Evolutionary conservation across 1,139 yeast species (phyloP), one percentile per base, ranked within the genome.

Genomic region (Magnusiomyces fungicola): DNA sequence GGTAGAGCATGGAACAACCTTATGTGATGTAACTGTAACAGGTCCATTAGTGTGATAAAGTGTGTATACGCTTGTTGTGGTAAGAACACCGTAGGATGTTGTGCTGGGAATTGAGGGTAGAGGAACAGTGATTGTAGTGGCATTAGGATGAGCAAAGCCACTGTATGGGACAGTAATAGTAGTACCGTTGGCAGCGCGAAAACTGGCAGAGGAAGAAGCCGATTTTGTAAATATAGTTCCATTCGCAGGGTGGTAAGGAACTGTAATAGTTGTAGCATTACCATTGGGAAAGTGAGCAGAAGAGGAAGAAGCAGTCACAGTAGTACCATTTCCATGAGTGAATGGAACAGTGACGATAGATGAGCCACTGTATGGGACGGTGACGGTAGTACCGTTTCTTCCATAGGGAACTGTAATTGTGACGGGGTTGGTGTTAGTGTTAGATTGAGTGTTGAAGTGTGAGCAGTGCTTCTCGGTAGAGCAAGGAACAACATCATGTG

Each of bases 1-100:
- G 29, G 24, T 38, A 14, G 41, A 38, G 41, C 41, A 38, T 12
- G 41, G 41, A 38, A 38, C 14, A 38, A 23, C 25, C 12, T 21
- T 23, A 21, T 38, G 41, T 9, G 29, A 22, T 12, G 41, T 38
- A 4, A 38, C 41, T 3, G 16, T 18, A 12, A 38, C 29, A 19
- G 41, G 41, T 14, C 24, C 25, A 38, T 12, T 19, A 12, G 12
- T 23, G 12, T 22, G 41, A 9, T 14, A 21, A 22, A 38, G 27
- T 12, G 41, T 38, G 27, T 38, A 38, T 14, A 21, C 29, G 16
- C 24, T 38, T n/a, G 27, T 23, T 7, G 41, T 38, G 24, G 41
- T 38, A n/a, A 38, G 29, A 38, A 38, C 23, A 12, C 41, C 41
- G n/a, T 27, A 19, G 19, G 19, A 23, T 19, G 47, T 38, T 10